These are phyloP conservation scores for Poronia punctata DNA, from an alignment of 495 filamentous ascomycete species.

Conservation along the genomic window DNA sequence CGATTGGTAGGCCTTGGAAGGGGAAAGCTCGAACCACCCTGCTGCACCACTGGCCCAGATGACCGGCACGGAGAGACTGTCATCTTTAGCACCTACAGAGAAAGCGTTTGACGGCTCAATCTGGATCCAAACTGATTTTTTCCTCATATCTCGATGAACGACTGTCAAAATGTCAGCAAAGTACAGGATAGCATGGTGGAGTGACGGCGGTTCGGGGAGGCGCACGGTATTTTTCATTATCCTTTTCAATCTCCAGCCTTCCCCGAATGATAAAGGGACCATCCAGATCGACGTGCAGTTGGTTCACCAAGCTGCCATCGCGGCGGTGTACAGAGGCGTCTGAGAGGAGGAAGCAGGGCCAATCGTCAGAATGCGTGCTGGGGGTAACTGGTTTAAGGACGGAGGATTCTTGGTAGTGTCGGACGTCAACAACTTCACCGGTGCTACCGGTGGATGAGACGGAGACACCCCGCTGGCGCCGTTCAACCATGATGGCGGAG, in stretches of 20 bases:
- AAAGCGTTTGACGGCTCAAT: conserved; percentile 56
- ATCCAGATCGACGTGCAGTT: conserved; percentile 31
- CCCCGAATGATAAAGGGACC: conserved; percentile 41
- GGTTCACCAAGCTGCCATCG: conserved; percentile 37
- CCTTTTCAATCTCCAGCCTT: conserved; percentile 31
- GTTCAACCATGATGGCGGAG: conserved; percentile 27
- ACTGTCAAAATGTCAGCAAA: conserved; percentile 33
- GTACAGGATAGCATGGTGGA: no score
- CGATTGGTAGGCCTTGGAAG: conserved; percentile 51
- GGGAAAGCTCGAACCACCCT: conserved; percentile 73
- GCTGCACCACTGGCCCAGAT: conserved; percentile 71
- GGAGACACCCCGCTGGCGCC: conserved; percentile 23
- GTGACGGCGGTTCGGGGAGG: conserved; percentile 1
- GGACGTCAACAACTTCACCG: conserved; percentile 17
- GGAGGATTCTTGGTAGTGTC: conserved; percentile 26
- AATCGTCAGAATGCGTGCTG: conserved; percentile 19
- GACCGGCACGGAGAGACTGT: conserved; percentile 49
- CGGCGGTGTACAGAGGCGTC: conserved; percentile 38
- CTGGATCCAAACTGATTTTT: conserved; percentile 48
- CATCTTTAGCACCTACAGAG: conserved; percentile 56
- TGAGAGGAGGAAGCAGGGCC: conserved; percentile 37
- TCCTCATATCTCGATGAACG: conserved; percentile 36
- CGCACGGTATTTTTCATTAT: conserved; percentile 21
- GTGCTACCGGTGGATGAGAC: conserved; percentile 22
- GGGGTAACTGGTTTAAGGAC: conserved; percentile 26